phyloP scores from a whole-genome alignment of 2,329 filamentous ascomycete genomes.

The Colletotrichum lini region DNA sequence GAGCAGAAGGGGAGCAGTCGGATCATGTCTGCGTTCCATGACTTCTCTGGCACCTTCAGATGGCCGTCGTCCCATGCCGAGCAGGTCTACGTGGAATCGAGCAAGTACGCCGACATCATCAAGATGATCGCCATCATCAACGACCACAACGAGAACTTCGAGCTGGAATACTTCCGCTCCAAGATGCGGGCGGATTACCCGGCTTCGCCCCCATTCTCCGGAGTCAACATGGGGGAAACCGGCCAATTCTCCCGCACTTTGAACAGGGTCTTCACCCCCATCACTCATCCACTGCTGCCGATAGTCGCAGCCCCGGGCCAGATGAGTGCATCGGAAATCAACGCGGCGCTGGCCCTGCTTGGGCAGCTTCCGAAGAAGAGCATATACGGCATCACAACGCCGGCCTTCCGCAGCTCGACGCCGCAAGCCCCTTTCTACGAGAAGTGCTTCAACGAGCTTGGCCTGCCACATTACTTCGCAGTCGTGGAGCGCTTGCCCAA shows the following conservation, averaged over 20 bases:
- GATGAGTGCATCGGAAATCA: conserved; percentile 88
- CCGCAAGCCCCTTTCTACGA: conserved; percentile 89
- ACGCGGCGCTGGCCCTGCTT: conserved; percentile 82
- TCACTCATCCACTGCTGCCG: conserved; percentile 87
- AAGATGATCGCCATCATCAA: conserved; percentile 92
- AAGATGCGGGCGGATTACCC: conserved; percentile 79
- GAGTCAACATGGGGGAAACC: conserved; percentile 89
- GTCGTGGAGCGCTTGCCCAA: conserved; percentile 80
- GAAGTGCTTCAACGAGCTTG: conserved; percentile 85
- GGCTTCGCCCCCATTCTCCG: conserved; percentile 81
- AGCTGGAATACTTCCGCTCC: conserved; percentile 90
- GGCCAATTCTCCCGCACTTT: conserved; percentile 87
- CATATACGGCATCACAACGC: conserved; percentile 84
- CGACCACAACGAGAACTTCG: conserved; percentile 88
- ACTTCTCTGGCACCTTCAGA: conserved; percentile 87
- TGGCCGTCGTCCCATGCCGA: conserved; percentile 84
- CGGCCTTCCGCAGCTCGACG: conserved; percentile 72
- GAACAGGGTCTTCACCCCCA: conserved; percentile 89
- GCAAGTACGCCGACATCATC: conserved; percentile 85
- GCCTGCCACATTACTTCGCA: conserved; percentile 86
- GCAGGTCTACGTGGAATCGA: conserved; percentile 78
- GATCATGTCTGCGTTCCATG: conserved; percentile 93
- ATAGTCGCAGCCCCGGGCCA: conserved; percentile 90
- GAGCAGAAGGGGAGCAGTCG: conserved; percentile 82
- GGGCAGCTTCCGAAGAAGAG: conserved; percentile 85